Evolutionary conservation across 2,329 filamentous ascomycete genomes (phyloP).

Genomic region (Gnomoniopsis sp.): DNA sequence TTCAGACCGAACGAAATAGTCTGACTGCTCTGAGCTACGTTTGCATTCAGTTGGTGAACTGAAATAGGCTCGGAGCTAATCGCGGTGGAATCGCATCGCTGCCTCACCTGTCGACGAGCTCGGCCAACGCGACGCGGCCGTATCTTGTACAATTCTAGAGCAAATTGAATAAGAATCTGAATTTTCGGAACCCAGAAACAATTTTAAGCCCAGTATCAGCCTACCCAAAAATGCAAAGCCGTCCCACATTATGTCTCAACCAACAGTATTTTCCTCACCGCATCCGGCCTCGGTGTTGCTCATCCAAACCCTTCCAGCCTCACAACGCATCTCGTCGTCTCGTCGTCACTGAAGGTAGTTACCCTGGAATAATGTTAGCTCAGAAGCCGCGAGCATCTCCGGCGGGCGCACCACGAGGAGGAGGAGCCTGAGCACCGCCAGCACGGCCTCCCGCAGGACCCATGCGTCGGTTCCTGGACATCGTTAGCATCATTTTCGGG

Average conservation of each 20-base stretch:
- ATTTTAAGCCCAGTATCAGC: background rate
- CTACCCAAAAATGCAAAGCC: slow-evolving; percentile 1
- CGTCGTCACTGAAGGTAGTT: background rate
- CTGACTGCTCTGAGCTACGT: too few species aligned
- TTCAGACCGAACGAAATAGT: too few species aligned
- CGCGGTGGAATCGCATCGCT: too few species aligned
- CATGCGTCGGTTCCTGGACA: slow-evolving; percentile 19
- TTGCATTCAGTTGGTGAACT: too few species aligned
- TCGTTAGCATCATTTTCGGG: slow-evolving; percentile 20
- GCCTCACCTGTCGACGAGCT: too few species aligned
- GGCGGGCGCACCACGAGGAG: slow-evolving; percentile 22
- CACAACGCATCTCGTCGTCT: slow-evolving; percentile 8
- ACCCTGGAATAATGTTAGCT: slow-evolving; percentile 8
- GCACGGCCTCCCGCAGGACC: slow-evolving; percentile 3
- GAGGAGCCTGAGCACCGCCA: slow-evolving; percentile 18
- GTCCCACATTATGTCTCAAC: background rate
- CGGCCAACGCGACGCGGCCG: too few species aligned
- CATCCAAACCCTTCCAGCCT: slow-evolving; percentile 2
- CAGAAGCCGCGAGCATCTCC: slow-evolving; percentile 24
- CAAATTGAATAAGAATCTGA: too few species aligned
- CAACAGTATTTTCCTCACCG: slow-evolving; percentile 1
- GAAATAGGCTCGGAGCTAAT: too few species aligned
- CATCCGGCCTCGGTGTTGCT: slow-evolving; percentile 2
- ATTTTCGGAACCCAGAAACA: too few species aligned
- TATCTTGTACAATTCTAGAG: too few species aligned